Base-by-base conservation (phyloP, 78 protist species). In the Dictyostelium capitatum region DNA sequence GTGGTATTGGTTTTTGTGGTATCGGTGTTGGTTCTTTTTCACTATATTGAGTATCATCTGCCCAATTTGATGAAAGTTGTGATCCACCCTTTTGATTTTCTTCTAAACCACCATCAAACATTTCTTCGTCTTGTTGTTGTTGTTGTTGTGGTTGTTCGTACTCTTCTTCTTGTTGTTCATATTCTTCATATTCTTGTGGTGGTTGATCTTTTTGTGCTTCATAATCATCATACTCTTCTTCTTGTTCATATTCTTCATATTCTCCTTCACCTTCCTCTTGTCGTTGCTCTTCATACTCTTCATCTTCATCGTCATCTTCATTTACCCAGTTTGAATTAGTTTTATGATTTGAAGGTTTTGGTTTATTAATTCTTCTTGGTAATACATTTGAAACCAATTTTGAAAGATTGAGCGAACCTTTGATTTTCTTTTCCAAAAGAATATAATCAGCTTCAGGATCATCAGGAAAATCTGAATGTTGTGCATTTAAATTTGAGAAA, bases 381-480 rank as follows among this genome's bases (percentile, higher is more conserved):
- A 15, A 32, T 46, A 74, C 25, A 9, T 59, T 78, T 28, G 47
- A 62, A 14, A 47, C 69, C 25, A 90, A 46, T 30, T 79, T 62
- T 28, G 19, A 37, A 6, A 90, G 47, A 32, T 80, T 80, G 12
- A 90, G 54, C 9, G 82, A 23, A 14, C 53, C 28, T 79, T 62
- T 81, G 59, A 90, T 74, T 15, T 51, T 48, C 20, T 30, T 73
- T 69, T 90, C 95, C 37, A 90, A 51, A 8, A 10, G 17, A 32
- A 15, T 47, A 64, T 93, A 93, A 17, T 95, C 95, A 1, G 1
- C 50, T 9, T 97, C 97, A 0, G 97, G 96, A 37, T 94, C 96
- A 9, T 90, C 93, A 10, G 98, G 96, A 28, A 91, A 95, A n/a
- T 12, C 20, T 0, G 96, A 23, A 30, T 90, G 95, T 54, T 95